These are phyloP conservation scores for Saccharomycopsis crataegensis DNA, from an alignment of 1,139 yeast genomes.

Conservation along the genomic window DNA sequence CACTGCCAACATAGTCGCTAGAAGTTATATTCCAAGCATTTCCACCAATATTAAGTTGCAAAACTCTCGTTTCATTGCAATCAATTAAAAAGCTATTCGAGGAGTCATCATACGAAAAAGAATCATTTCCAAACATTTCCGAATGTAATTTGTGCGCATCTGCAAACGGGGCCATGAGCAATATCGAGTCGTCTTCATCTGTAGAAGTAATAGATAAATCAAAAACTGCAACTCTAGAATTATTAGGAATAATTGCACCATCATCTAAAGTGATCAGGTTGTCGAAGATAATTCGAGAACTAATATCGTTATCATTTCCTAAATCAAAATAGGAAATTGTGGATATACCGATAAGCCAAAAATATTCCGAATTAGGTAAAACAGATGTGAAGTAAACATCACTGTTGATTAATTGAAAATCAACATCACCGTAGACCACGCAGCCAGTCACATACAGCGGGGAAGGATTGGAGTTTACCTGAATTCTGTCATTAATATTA, in stretches of 20 bases:
- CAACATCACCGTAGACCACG: slow-evolving; percentile 7
- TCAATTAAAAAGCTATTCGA: slow-evolving; percentile 1
- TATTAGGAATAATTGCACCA: slow-evolving; percentile 5
- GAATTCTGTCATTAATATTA: neutral
- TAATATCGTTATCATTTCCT: neutral
- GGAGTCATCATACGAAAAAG: neutral
- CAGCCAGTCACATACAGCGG: neutral
- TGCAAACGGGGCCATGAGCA: slow-evolving; percentile 1
- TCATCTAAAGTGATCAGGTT: slow-evolving; percentile 4
- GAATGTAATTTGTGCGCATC: slow-evolving; percentile 8
- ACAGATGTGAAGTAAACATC: slow-evolving; percentile 13
- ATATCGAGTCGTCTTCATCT: neutral
- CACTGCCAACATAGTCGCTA: slow-evolving; percentile 1
- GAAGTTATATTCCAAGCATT: slow-evolving; percentile 11
- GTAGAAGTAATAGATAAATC: slow-evolving; percentile 1
- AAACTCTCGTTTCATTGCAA: slow-evolving; percentile 1
- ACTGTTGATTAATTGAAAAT: slow-evolving; percentile 5
- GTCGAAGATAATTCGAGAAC: neutral
- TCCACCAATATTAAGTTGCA: slow-evolving; percentile 10
- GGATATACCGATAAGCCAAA: slow-evolving; percentile 14
- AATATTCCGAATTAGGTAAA: slow-evolving; percentile 6
- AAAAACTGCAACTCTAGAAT: slow-evolving; percentile 10
- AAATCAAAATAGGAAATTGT: neutral
- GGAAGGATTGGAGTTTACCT: slow-evolving; percentile 1
- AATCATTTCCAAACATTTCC: neutral